Percentiles rank a stretch among this genome's conserved stretches.
These are phyloP conservation scores for Hermanozyma aechmeae DNA, from an alignment of 805 yeast genomes.

Conservation along the genomic window DNA sequence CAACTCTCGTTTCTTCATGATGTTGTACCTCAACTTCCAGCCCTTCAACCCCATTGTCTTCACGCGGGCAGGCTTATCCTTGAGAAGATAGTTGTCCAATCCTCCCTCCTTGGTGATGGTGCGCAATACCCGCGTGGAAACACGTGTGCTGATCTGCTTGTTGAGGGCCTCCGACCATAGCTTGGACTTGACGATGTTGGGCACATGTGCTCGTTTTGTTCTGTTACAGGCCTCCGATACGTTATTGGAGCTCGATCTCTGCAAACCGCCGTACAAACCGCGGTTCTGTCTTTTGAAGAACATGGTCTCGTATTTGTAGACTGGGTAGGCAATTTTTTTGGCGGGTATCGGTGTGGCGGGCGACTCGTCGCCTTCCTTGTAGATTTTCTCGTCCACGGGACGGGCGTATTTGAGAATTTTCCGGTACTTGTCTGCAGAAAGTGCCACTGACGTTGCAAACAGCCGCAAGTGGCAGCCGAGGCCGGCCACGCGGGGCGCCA, in stretches of 20 bases:
- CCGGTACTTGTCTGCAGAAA: conserved; percentile 24
- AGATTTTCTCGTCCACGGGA: conserved; percentile 25
- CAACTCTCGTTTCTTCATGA: conserved; percentile 40
- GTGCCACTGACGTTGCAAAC: conserved; percentile 3
- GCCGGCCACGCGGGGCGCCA: conserved; percentile 1
- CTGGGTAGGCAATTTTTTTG: conserved; percentile 5
- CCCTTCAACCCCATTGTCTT: conserved; percentile 91
- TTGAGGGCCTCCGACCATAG: conserved; percentile 80
- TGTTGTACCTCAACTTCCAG: conserved; percentile 78
- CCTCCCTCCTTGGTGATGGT: conserved; percentile 95
- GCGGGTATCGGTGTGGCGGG: conserved; percentile 8
- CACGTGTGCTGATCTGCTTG: conserved; percentile 44
- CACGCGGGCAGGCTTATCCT: conserved; percentile 81
- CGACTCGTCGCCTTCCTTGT: conserved; percentile 27
- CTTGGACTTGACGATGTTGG: conserved; percentile 67
- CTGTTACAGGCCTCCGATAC: conserved; percentile 54
- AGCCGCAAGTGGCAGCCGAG: conserved; percentile 1
- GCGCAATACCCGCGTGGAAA: conserved; percentile 73
- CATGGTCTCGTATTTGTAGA: conserved; percentile 56
- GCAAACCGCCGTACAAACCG: conserved; percentile 88
- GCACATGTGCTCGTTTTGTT: conserved; percentile 65
- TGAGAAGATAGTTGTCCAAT: conserved; percentile 75
- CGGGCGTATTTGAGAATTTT: conserved; percentile 31
- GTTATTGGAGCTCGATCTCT: conserved; percentile 39
- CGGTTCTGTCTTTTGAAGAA: conserved; percentile 76